Base-by-base conservation (phyloP, 164 flowering plant genomes). In the Aristolochia contorta region DNA sequence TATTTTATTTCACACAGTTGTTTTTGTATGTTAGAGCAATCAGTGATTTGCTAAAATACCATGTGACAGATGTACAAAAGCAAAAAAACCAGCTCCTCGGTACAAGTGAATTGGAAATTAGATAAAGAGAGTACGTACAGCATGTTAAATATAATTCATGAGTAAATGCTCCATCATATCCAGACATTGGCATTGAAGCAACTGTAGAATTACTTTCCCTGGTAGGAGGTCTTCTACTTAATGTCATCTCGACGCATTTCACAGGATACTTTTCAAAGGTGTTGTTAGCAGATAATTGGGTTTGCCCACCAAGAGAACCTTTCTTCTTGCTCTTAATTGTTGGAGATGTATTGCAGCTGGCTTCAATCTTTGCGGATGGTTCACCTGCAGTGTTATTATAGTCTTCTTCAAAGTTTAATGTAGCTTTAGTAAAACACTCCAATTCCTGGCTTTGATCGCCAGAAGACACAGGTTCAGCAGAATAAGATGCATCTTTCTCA, bases 171-270 rank as follows among this genome's bases (percentile, higher is more conserved):
- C 43, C 43, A 37, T 37, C 43, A 37, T 8, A 10, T 37, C 10
- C 59, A 20, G 37, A 20, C 20, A 66, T 23, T 25, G 62, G 37
- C 30, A 41, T 23, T 6, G 46, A 57, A 52, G 51, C 58, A 66
- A 68, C 60, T 46, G 66, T 60, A 65, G 65, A 64, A 59, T 47
- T 45, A 54, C 43, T 63, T 62, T 60, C 70, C 16, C 63, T 46
- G 25, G 12, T 54, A n/a, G 88, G 84, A 37, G 85, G 80, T 62
- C 75, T 80, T 75, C 57, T 75, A 57, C 62, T 66, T 37, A 85
- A 67, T 61, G 76, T 75, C 84, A 80, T 60, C 66, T 74, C 74
- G 61, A 70, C 69, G 46, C 62, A 64, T 52, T 72, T 70, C 27
- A 30, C 30, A 20, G 64, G 45, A 58, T 37, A 37, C 43, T 66